Percentiles rank a stretch among this genome's conserved stretches.
These are phyloP conservation scores for Chaetomium sp. DNA, from an alignment of 2,329 filamentous ascomycete species.

Conservation along the genomic window DNA sequence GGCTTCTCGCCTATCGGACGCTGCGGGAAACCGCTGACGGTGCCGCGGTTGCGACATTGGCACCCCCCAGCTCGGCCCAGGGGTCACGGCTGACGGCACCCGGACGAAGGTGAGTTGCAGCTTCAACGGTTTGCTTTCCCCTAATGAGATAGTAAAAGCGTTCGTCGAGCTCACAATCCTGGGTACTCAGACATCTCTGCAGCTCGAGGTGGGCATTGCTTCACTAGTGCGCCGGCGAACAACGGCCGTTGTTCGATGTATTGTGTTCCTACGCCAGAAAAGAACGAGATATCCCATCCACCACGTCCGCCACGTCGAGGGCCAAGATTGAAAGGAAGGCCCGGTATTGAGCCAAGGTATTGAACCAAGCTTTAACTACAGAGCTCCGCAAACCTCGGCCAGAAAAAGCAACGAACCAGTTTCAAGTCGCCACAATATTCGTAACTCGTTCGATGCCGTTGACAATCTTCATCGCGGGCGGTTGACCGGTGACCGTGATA, in stretches of 20 bases:
- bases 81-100: background rate
- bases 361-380: background rate
- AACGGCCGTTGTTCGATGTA: no score
- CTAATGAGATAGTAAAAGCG: no score
- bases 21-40: background rate
- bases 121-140: no score
- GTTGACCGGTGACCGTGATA: background rate
- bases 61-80: background rate
- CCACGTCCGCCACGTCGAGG: background rate
- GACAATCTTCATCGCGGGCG: background rate
- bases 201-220: no score
- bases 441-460: background rate
- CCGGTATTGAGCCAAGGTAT: background rate
- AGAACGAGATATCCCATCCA: no score
- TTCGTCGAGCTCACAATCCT: no score
- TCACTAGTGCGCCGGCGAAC: no score
- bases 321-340: background rate
- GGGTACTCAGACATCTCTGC: no score
- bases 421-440: background rate
- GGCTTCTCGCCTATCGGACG: background rate
- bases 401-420: background rate
- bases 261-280: no score
- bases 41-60: background rate
- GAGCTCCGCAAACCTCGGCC: background rate
- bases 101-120: background rate